Percentiles rank a stretch among this genome's conserved stretches.
phyloP scores from a whole-genome alignment of 2,329 filamentous ascomycete species.

The Blastomyces parvus region DNA sequence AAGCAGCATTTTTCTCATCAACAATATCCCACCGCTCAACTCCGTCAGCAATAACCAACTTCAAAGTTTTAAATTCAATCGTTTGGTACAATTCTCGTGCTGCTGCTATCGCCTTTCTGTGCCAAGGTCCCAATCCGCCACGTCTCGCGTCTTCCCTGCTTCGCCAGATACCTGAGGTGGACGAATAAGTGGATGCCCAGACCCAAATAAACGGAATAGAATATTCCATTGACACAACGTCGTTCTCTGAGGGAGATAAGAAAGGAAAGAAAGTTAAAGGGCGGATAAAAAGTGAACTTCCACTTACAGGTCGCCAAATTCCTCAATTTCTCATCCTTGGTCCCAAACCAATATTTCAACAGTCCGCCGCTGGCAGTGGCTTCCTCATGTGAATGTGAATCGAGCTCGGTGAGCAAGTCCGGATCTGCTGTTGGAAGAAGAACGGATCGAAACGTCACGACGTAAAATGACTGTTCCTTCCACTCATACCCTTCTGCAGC shows the following conservation, averaged over 20 bases:
- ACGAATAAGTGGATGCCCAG: conserved; percentile 7
- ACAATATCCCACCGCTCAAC: conserved; percentile 54
- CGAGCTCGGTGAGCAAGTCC: conserved; percentile 59
- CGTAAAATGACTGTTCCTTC: conserved; percentile 61
- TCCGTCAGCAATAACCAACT: conserved; percentile 57
- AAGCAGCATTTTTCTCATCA: conserved; percentile 43
- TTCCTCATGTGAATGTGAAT: conserved; percentile 70
- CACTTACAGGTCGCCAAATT: conserved; percentile 72
- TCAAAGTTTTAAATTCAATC: conserved; percentile 58
- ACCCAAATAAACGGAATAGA: background rate
- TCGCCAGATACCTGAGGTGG: conserved; percentile 57
- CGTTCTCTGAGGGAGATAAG: background rate
- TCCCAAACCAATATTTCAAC: conserved; percentile 90
- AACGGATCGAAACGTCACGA: conserved; percentile 71
- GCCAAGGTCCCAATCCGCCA: conserved; percentile 50
- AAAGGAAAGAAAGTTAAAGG: conserved; percentile 11
- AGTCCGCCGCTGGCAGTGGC: conserved; percentile 71
- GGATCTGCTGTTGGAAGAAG: conserved; percentile 59
- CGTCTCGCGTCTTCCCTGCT: conserved; percentile 51
- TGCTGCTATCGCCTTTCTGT: conserved; percentile 43
- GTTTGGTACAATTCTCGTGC: conserved; percentile 45
- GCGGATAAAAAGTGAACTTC: background rate
- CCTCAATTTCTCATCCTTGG: conserved; percentile 55
- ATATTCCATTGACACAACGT: background rate
- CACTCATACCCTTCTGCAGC: conserved; percentile 44